These are phyloP conservation scores for Aspergillus pseudonomiae DNA, from an alignment of 2,329 filamentous ascomycete species.

Conservation along the genomic window DNA sequence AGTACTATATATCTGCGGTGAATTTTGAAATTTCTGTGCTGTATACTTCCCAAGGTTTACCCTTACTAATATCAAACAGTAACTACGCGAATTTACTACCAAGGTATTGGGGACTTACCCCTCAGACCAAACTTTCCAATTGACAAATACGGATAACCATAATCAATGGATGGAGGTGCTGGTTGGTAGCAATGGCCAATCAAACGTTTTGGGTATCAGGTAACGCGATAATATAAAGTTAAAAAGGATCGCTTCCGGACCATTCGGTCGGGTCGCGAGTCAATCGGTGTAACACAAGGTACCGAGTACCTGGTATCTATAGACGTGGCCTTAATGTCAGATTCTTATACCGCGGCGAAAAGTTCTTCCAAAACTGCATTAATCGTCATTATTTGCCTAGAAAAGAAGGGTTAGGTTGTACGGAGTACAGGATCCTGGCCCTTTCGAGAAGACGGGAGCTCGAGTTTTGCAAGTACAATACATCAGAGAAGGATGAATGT, in stretches of 20 bases:
- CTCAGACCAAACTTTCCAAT: not conserved
- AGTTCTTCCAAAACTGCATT: not conserved
- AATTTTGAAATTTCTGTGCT: not conserved
- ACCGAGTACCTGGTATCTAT: slow-evolving; percentile 2
- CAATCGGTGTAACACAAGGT: not conserved
- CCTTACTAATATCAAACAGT: not conserved
- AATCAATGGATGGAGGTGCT: not conserved
- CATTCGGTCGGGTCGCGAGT: not conserved
- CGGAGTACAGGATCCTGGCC: not conserved
- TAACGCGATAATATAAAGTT: slow-evolving; percentile 1
- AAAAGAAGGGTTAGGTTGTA: not conserved
- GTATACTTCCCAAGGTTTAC: not conserved
- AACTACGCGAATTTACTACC: not conserved
- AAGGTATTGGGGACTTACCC: not conserved
- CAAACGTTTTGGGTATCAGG: not conserved
- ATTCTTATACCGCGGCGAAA: not conserved
- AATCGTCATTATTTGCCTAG: not conserved
- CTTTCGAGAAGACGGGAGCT: not conserved
- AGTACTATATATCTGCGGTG: not conserved
- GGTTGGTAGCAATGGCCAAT: not conserved
- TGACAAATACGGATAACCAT: not conserved
- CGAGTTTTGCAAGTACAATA: not conserved
- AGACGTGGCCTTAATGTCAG: not conserved
- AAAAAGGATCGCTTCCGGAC: not conserved
- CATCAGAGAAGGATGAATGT: not conserved